A percentile compares a stretch with the other conserved stretches of the same genome.
Conservation (phyloP, 2,329 filamentous ascomycete species). For the Chaetomiaceae sp. region DNA sequence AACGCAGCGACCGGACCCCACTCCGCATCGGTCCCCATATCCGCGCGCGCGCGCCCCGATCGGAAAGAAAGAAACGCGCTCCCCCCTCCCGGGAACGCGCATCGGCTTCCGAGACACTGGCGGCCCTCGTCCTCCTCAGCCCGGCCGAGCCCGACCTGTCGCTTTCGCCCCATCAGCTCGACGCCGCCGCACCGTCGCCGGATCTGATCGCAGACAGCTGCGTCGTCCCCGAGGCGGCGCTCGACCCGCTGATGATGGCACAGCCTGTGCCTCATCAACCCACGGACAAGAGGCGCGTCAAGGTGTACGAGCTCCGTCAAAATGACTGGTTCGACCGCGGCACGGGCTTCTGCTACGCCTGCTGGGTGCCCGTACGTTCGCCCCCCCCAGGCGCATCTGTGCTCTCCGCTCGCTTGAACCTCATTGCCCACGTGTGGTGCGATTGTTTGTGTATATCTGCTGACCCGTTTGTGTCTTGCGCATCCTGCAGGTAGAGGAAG, state of each 20-base stretch:
- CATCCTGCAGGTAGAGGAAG: constrained; percentile 47
- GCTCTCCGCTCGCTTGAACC: neutral
- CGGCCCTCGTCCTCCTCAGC: constrained; percentile 52
- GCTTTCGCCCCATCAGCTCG: constrained; percentile 53
- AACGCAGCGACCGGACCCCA: constrained; percentile 4
- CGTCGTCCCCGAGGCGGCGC: constrained; percentile 49
- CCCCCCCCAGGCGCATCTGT: neutral
- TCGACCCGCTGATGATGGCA: constrained; percentile 66
- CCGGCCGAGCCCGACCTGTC: constrained; percentile 53
- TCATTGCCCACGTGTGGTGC: neutral
- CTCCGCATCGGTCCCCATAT: neutral
- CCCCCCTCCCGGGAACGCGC: constrained; percentile 31
- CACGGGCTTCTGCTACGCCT: constrained; percentile 88
- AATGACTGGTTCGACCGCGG: constrained; percentile 99
- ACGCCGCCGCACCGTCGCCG: constrained; percentile 46
- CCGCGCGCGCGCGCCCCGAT: neutral
- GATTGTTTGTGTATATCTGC: neutral
- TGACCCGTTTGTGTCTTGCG: neutral
- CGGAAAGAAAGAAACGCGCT: constrained; percentile 34
- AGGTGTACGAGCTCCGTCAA: constrained; percentile 97
- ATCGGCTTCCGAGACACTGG: constrained; percentile 43
- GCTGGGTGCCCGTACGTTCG: constrained; percentile 63
- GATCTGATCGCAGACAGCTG: constrained; percentile 48
- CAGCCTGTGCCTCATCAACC: constrained; percentile 65
- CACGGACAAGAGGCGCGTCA: constrained; percentile 74